Conservation (phyloP, 2,329 filamentous ascomycete species). For the Alternaria gaisen region DNA sequence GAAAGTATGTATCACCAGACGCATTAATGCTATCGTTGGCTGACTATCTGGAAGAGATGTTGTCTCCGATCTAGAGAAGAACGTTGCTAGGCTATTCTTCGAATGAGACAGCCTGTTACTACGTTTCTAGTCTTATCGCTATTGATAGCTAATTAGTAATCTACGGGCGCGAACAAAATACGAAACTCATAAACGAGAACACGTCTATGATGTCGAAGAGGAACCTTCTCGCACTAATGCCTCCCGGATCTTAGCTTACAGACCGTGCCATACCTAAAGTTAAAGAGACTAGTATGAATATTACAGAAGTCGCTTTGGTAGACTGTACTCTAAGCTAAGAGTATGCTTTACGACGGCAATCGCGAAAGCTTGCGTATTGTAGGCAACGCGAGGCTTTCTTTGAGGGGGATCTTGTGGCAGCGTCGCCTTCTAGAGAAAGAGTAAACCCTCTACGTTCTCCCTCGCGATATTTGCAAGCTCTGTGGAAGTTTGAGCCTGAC, state of each 20-base stretch:
- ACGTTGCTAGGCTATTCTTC: slow-evolving; percentile 1
- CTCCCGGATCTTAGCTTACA: slow-evolving; percentile 8
- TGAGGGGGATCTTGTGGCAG: not conserved
- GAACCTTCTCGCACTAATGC: slow-evolving; percentile 2
- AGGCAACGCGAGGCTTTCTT: slow-evolving; percentile 11
- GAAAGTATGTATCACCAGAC: slow-evolving; percentile 3
- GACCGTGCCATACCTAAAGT: not conserved
- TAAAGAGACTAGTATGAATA: not conserved
- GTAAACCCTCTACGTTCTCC: not conserved
- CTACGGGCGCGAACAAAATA: not conserved
- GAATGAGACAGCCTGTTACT: not conserved
- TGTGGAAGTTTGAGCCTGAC: slow-evolving; percentile 7
- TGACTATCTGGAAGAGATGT: not conserved
- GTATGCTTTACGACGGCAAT: slow-evolving; percentile 13
- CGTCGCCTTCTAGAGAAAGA: not conserved
- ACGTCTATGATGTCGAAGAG: slow-evolving; percentile 13
- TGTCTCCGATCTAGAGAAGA: not conserved
- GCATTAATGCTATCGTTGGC: not conserved
- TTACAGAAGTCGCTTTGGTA: not conserved
- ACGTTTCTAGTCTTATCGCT: slow-evolving; percentile 1
- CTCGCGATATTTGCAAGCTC: slow-evolving; percentile 9
- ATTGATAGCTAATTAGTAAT: slow-evolving; percentile 7
- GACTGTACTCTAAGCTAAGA: slow-evolving; percentile 6
- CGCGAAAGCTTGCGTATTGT: slow-evolving; percentile 1
- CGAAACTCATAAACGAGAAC: slow-evolving; percentile 4